phyloP scores from a whole-genome alignment of 2,329 filamentous ascomycete genomes.

The Scytalidium lignicola region DNA sequence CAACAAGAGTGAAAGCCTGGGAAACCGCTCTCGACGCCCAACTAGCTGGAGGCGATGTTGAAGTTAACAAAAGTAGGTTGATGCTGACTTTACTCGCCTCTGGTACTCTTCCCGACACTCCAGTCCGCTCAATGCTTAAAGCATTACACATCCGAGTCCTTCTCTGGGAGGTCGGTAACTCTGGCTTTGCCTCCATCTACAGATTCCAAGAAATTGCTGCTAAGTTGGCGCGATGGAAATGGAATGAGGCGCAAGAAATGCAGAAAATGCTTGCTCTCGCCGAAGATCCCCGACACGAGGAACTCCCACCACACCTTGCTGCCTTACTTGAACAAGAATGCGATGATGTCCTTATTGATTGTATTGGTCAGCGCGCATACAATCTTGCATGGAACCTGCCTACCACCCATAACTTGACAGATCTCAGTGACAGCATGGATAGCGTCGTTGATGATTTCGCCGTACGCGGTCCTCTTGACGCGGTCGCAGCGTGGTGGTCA shows the following conservation, averaged over 20 bases:
- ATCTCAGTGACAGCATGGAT: constrained; percentile 69
- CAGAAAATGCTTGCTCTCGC: constrained; percentile 41
- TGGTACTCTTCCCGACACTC: constrained; percentile 78
- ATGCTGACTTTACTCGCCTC: constrained; percentile 84
- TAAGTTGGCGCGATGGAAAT: constrained; percentile 69
- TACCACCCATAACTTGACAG: constrained; percentile 60
- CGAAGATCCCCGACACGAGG: constrained; percentile 46
- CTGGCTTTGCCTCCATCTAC: constrained; percentile 58
- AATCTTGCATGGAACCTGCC: constrained; percentile 85
- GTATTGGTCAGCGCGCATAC: constrained; percentile 77
- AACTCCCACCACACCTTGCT: constrained; percentile 71
- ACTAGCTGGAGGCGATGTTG: constrained; percentile 81
- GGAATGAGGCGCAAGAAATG: constrained; percentile 73
- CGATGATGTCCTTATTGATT: constrained; percentile 73
- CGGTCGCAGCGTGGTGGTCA: constrained; percentile 88
- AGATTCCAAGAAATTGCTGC: constrained; percentile 66
- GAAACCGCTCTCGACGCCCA: constrained; percentile 89
- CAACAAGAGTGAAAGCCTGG: constrained; percentile 85
- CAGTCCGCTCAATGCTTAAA: constrained; percentile 81
- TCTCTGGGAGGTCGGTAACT: constrained; percentile 69
- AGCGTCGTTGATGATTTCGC: constrained; percentile 79
- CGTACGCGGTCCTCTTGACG: constrained; percentile 82
- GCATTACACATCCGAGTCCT: constrained; percentile 87
- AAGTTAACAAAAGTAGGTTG: constrained; percentile 83
- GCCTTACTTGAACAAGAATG: constrained; percentile 73